Conservation (phyloP, 73 alveolate species). For the Symbiodinium natans region DNA sequence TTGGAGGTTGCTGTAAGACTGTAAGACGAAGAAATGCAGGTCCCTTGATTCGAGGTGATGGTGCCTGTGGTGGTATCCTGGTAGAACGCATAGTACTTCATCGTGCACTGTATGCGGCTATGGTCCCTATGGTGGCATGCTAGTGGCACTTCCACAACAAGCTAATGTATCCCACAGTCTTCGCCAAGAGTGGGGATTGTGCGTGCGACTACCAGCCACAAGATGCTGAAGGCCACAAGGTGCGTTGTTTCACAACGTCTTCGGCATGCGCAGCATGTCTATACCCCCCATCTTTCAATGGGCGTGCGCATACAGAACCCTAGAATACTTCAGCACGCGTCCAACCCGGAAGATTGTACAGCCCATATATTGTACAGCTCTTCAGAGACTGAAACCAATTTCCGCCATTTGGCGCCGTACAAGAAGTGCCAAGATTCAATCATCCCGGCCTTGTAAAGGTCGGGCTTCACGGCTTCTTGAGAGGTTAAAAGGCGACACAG, state of each 20-base stretch:
- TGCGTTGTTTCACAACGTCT: background rate
- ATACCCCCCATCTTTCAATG: background rate
- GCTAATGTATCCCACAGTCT: background rate
- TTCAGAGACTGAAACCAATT: background rate
- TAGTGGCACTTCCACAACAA: background rate
- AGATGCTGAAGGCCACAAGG: constrained; percentile 1
- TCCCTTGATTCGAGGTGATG: too few relatives aligned
- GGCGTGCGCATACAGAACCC: background rate
- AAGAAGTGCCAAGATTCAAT: too few relatives aligned
- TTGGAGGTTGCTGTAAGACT: too few relatives aligned
- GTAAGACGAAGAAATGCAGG: too few relatives aligned
- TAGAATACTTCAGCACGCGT: background rate
- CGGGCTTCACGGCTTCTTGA: too few relatives aligned
- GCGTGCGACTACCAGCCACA: constrained; percentile 5
- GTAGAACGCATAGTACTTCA: too few relatives aligned
- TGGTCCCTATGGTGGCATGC: too few relatives aligned
- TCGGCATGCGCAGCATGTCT: background rate
- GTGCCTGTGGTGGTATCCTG: too few relatives aligned
- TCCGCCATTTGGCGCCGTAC: too few relatives aligned
- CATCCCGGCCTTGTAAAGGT: too few relatives aligned
- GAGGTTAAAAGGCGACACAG: too few relatives aligned
- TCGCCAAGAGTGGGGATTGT: background rate
- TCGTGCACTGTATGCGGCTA: too few relatives aligned
- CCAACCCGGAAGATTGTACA: background rate
- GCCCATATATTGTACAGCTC: background rate